Evolutionary conservation across 2,329 filamentous ascomycete genomes (phyloP).

Genomic region (Lasiodiplodia citricola): DNA sequence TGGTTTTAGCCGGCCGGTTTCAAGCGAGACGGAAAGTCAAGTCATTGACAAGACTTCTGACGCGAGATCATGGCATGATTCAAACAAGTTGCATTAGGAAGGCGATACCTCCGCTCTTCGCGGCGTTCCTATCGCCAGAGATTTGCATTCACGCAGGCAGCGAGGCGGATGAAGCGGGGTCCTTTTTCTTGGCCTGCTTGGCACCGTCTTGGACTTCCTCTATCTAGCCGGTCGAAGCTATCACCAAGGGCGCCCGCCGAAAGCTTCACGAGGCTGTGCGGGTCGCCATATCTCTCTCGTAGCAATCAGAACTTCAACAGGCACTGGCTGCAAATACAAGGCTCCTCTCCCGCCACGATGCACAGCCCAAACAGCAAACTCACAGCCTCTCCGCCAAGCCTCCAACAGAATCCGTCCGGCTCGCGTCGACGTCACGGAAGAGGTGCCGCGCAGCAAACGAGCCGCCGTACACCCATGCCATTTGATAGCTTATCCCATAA

Average conservation of each 20-base stretch:
- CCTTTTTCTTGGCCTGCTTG: slow-evolving; percentile 10
- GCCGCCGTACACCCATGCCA: slow-evolving; percentile 6
- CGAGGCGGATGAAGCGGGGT: slow-evolving; percentile 8
- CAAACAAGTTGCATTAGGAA: neutral
- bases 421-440: neutral
- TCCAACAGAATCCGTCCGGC: neutral
- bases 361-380: neutral
- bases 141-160: neutral
- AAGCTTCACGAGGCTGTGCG: neutral
- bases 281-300: neutral
- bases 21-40: neutral
- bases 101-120: neutral
- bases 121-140: neutral
- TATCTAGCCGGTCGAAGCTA: slow-evolving; percentile 12
- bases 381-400: neutral
- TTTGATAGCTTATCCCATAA: slow-evolving; percentile 7
- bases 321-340: neutral
- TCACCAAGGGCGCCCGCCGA: slow-evolving; percentile 7
- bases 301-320: neutral
- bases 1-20: neutral
- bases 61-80: slow-evolving; percentile 9
- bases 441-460: neutral
- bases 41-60: neutral
- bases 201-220: slow-evolving; percentile 19
- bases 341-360: neutral